Percentiles rank a stretch among this genome's conserved stretches.
phyloP scores from a whole-genome alignment of 176 grass and related monocot species.

The Oryza glumipatula region DNA sequence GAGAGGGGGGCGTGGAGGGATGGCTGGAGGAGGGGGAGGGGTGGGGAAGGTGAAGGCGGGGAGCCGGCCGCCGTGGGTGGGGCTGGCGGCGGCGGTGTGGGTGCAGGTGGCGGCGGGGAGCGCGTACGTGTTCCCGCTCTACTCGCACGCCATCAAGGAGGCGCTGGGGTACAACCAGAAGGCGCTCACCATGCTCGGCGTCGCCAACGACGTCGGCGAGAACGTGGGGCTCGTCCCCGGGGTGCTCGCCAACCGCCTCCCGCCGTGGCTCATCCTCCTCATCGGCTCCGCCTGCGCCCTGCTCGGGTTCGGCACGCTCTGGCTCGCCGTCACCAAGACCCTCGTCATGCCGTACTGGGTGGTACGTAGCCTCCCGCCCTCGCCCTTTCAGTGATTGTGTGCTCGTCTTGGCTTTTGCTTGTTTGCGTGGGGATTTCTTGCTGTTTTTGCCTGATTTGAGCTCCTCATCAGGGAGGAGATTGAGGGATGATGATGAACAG shows the following conservation, averaged over 20 bases:
- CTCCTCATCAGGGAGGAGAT: not conserved
- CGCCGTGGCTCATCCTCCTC: slow-evolving; percentile 75
- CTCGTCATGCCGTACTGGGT: slow-evolving; percentile 75
- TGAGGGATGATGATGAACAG: not conserved
- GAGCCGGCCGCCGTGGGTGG: slow-evolving; percentile 89
- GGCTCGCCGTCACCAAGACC: slow-evolving; percentile 83
- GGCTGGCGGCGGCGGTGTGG: slow-evolving; percentile 87
- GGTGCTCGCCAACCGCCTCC: slow-evolving; percentile 69
- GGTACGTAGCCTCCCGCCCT: slow-evolving; percentile 50
- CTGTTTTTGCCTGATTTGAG: slow-evolving; percentile 13
- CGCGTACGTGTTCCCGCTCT: slow-evolving; percentile 87
- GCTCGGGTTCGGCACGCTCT: slow-evolving; percentile 79
- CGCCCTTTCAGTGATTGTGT: not conserved
- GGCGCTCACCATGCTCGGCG: slow-evolving; percentile 84
- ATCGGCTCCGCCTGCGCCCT: slow-evolving; percentile 78
- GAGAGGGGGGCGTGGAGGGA: not conserved
- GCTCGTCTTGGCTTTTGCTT: not conserved
- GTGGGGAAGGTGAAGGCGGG: slow-evolving; percentile 62
- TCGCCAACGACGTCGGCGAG: slow-evolving; percentile 91
- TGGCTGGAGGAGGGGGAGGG: slow-evolving; percentile 28
- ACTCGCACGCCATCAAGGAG: slow-evolving; percentile 70
- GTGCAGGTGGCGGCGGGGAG: slow-evolving; percentile 89
- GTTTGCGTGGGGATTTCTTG: not conserved
- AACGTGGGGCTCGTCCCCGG: slow-evolving; percentile 80
- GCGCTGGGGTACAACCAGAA: slow-evolving; percentile 73